Conservation (phyloP, 768 basidiomycete species). For the Rhizopogon roseolus region DNA sequence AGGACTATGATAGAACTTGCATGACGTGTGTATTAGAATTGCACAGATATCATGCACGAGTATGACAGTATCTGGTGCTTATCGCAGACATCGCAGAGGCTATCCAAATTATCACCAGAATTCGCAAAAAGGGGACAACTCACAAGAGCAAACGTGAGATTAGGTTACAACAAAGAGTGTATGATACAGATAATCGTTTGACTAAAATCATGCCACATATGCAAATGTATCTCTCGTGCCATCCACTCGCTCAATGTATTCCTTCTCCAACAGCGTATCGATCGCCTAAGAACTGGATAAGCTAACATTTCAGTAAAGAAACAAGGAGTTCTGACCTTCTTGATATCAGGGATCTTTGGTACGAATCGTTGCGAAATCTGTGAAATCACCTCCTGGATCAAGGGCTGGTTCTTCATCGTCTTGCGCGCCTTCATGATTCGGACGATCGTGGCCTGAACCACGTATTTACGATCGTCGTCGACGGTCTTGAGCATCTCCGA, state of each 20-base stretch:
- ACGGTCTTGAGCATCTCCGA: slow-evolving; percentile 89
- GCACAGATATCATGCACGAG: no score
- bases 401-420: slow-evolving; percentile 45
- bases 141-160: background rate
- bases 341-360: slow-evolving; percentile 94
- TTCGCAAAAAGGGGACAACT: no score
- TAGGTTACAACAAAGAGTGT: background rate
- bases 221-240: slow-evolving; percentile 72
- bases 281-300: slow-evolving; percentile 55
- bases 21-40: no score
- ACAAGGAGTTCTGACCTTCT: slow-evolving; percentile 56
- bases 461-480: slow-evolving; percentile 94
- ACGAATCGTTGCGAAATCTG: slow-evolving; percentile 85
- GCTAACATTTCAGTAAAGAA: background rate
- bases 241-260: slow-evolving; percentile 93
- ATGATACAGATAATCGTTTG: background rate
- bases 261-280: slow-evolving; percentile 89
- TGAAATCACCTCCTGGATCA: slow-evolving; percentile 87
- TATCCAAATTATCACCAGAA: no score
- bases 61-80: no score
- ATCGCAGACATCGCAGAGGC: no score
- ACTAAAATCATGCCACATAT: slow-evolving; percentile 27
- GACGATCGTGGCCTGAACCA: slow-evolving; percentile 74
- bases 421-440: no score
- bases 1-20: no score